Conservation (phyloP, 495 filamentous ascomycete genomes). For the Bombardia bombarda region DNA sequence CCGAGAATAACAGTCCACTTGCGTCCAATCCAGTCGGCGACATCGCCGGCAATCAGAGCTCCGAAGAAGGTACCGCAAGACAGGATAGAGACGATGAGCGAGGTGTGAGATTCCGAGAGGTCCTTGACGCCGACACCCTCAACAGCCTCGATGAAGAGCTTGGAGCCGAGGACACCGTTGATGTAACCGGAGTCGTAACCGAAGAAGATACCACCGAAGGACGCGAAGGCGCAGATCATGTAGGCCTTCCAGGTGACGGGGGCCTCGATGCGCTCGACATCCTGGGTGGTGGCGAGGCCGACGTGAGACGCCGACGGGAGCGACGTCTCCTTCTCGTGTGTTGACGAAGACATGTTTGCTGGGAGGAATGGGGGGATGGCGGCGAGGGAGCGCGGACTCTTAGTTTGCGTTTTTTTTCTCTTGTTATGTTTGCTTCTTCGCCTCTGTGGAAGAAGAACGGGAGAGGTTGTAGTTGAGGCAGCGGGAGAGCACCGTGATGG, state of each 20-base stretch:
- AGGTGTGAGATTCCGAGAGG: slow-evolving; percentile 35
- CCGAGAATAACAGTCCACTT: slow-evolving; percentile 59
- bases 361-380: background rate
- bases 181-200: slow-evolving; percentile 61
- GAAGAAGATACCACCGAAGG: slow-evolving; percentile 64
- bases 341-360: slow-evolving; percentile 15
- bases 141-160: slow-evolving; percentile 40
- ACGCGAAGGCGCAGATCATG: slow-evolving; percentile 60
- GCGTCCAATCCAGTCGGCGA: slow-evolving; percentile 63
- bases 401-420: no score
- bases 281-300: slow-evolving; percentile 18
- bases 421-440: no score
- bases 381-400: no score
- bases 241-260: slow-evolving; percentile 60
- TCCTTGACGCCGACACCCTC: slow-evolving; percentile 19
- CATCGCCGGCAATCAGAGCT: slow-evolving; percentile 59
- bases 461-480: no score
- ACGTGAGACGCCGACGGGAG: slow-evolving; percentile 4
- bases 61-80: slow-evolving; percentile 73
- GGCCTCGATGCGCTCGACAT: slow-evolving; percentile 51
- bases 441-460: no score
- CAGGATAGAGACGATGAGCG: slow-evolving; percentile 65
- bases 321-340: slow-evolving; percentile 17
- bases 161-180: slow-evolving; percentile 49
- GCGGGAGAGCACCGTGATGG: no score